These are phyloP conservation scores for Botrytis medusae DNA, from an alignment of 2,329 filamentous ascomycete species.

Conservation along the genomic window DNA sequence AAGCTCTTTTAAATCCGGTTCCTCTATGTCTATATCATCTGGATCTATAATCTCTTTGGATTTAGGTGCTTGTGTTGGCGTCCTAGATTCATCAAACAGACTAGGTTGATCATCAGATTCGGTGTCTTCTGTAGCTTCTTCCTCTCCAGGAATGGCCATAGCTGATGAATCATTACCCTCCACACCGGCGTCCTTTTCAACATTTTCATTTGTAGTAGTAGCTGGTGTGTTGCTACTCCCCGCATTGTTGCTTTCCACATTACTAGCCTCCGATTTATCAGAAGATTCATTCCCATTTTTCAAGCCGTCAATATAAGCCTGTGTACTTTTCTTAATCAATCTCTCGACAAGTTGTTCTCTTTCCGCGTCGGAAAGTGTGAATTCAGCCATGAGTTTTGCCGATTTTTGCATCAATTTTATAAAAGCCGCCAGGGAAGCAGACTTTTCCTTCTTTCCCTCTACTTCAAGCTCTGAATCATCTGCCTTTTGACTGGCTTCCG, in stretches of 20 bases:
- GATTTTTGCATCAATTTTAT: background rate
- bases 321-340: background rate
- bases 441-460: slow-evolving; percentile 23
- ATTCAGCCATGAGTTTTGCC: background rate
- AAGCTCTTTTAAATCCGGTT: slow-evolving; percentile 34
- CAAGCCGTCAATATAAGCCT: background rate
- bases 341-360: background rate
- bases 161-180: slow-evolving; percentile 21
- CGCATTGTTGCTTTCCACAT: slow-evolving; percentile 8
- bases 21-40: slow-evolving; percentile 40
- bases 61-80: slow-evolving; percentile 23
- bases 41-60: slow-evolving; percentile 35
- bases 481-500: background rate
- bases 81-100: slow-evolving; percentile 33
- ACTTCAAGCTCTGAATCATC: background rate
- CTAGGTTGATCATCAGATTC: slow-evolving; percentile 26
- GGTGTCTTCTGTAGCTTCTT: slow-evolving; percentile 12
- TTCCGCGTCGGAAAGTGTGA: background rate
- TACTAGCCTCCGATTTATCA: slow-evolving; percentile 27
- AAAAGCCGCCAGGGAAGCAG: background rate
- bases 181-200: slow-evolving; percentile 25
- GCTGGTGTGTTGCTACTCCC: background rate
- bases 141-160: background rate
- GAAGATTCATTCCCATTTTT: background rate
- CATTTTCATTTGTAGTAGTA: background rate